A percentile compares a stretch with the other conserved stretches of the same genome.
phyloP scores from a whole-genome alignment of 78 protist species.

The Dictyostelium citrinum region DNA sequence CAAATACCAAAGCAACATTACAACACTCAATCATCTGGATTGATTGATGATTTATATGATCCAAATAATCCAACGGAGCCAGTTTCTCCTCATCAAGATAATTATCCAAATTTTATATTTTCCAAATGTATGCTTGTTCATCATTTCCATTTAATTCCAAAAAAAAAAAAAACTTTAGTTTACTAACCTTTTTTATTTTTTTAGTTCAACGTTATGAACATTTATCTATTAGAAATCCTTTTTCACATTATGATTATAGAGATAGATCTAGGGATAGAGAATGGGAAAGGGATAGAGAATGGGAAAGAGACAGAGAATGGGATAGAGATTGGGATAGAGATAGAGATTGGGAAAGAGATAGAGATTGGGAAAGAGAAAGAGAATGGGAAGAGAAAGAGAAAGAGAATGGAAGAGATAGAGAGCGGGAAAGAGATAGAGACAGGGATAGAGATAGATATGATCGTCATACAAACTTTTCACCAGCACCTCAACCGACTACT shows the following conservation, averaged over 20 bases:
- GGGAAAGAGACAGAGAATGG: neutral
- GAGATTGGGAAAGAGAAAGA: neutral
- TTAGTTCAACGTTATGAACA: neutral
- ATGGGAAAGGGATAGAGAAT: neutral
- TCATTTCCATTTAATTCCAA: neutral
- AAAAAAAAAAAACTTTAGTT: neutral
- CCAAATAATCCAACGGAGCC: slow-evolving; percentile 61
- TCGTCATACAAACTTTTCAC: neutral
- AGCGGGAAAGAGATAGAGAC: neutral
- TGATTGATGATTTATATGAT: neutral
- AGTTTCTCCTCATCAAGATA: slow-evolving; percentile 6
- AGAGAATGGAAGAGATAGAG: neutral
- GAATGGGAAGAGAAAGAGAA: neutral
- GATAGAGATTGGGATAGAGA: neutral
- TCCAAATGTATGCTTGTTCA: neutral
- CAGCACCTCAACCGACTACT: neutral
- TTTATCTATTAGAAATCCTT: neutral
- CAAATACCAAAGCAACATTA: neutral
- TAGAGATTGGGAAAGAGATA: neutral
- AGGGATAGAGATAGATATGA: neutral
- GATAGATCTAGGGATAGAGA: neutral
- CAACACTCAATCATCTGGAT: neutral
- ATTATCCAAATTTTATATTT: slow-evolving; percentile 31
- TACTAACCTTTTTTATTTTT: neutral
- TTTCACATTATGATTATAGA: neutral